Percentiles rank a stretch among this genome's conserved stretches.
These are phyloP conservation scores for Arbutus unedo DNA, from an alignment of 148 eudicot genomes.

Conservation along the genomic window DNA sequence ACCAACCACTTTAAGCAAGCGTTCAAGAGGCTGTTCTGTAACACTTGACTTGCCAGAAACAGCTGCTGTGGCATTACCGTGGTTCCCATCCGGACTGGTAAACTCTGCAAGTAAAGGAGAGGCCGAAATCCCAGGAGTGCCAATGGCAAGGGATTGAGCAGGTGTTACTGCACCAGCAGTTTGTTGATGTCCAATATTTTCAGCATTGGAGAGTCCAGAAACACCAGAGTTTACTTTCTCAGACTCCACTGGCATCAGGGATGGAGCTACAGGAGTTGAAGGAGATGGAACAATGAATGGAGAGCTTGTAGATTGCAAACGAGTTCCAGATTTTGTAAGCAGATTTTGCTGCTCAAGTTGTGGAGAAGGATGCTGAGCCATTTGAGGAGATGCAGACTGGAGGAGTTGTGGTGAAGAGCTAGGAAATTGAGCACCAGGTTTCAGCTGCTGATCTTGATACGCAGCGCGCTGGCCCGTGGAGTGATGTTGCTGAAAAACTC, in stretches of 20 bases:
- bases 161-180: slow-evolving; percentile 41
- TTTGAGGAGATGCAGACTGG: slow-evolving; percentile 71
- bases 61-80: slow-evolving; percentile 44
- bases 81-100: slow-evolving; percentile 59
- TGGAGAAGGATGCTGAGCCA: slow-evolving; percentile 78
- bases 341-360: slow-evolving; percentile 80
- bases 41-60: slow-evolving; percentile 66
- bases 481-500: slow-evolving; percentile 64
- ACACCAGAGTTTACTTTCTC: slow-evolving; percentile 61
- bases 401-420: slow-evolving; percentile 72
- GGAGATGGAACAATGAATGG: slow-evolving; percentile 77
- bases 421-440: slow-evolving; percentile 59
- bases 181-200: slow-evolving; percentile 58
- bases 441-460: slow-evolving; percentile 64
- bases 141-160: slow-evolving; percentile 84
- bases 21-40: slow-evolving; percentile 82
- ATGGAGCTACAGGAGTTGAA: slow-evolving; percentile 74
- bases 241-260: slow-evolving; percentile 79
- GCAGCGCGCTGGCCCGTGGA: slow-evolving; percentile 52
- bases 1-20: slow-evolving; percentile 81
- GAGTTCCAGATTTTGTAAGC: slow-evolving; percentile 67
- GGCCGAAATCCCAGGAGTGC: slow-evolving; percentile 97
- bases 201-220: slow-evolving; percentile 61
- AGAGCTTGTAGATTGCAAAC: slow-evolving; percentile 78
- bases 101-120: slow-evolving; percentile 92